Percentiles rank a stretch among this genome's conserved stretches.
These are phyloP conservation scores for Lecanicillium sp. DNA, from an alignment of 2,329 filamentous ascomycete species.

Conservation along the genomic window DNA sequence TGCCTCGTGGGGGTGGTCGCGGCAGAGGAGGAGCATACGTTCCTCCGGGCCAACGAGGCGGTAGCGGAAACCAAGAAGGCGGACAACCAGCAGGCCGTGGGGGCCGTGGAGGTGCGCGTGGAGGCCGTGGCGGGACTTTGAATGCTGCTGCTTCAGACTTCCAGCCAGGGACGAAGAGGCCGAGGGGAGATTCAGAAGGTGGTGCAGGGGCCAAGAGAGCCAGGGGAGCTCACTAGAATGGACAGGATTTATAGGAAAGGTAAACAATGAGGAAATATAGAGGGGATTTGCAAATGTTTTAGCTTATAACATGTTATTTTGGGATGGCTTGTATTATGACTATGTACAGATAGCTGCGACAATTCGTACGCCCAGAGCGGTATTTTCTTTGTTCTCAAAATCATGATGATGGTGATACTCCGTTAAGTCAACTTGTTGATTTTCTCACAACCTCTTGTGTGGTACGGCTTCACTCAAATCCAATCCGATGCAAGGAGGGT, in stretches of 20 bases:
- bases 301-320: neutral
- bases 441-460: no score
- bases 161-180: constrained; percentile 49
- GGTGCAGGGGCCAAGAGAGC: constrained; percentile 34
- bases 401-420: no score
- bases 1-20: constrained; percentile 32
- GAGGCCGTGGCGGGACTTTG: constrained; percentile 29
- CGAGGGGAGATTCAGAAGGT: constrained; percentile 42
- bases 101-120: constrained; percentile 32
- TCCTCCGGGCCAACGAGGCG: constrained; percentile 27
- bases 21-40: constrained; percentile 29
- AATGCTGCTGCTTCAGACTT: constrained; percentile 47
- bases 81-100: constrained; percentile 23
- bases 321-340: no score
- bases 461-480: no score
- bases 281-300: neutral
- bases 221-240: constrained; percentile 27
- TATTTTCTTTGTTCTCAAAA: no score
- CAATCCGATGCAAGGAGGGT: no score
- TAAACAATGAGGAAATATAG: neutral
- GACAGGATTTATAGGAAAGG: no score
- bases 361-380: no score
- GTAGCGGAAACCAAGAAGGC: constrained; percentile 27
- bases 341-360: no score
- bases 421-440: no score